Evolutionary conservation across 2,329 filamentous ascomycete genomes (phyloP), one percentile per base, ranked within the genome.

Genomic region (Exophiala spinifera): DNA sequence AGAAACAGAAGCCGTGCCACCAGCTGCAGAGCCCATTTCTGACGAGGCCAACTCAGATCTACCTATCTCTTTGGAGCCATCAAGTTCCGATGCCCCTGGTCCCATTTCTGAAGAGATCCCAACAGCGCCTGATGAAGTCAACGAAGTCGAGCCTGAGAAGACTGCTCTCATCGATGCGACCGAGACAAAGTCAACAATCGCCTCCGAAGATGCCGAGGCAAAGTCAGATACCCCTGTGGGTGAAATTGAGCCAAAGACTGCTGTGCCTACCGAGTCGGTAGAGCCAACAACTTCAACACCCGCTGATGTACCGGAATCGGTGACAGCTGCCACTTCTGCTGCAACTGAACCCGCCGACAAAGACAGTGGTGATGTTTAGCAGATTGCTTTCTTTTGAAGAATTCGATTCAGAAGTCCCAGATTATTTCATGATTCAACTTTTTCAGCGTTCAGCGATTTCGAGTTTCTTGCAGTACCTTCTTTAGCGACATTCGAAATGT

Each of bases 1-100:
- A 6, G 33, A 37, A 28, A 21, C 23, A 25, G 43, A 47, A 47
- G 10, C 13, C 14, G 3, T 17, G 37, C 25, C 39, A 25, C 36
- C 56, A 34, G 45, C 15, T 46, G 31, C 52, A 20, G 48, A 51
- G 23, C 47, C 51, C 3, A 37, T 19, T 33, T 43, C 40, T 19
- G 44, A 56, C 23, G 43, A 39, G 14, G 39, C 42, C 23, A 53
- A 46, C 20, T 36, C 45, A 10, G 28, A 31, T 39, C 39, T 42
- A 42, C 15, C 15, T 13, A 11, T 20, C 3, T 42, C n/a, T 20
- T 15, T 10, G 10, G 37, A 19, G 17, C 39, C 39, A 20, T 20
- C 21, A 5, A 31, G 6, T 3, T 31, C 28, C 8, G 28, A 31
- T 7, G 28, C 6, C 28, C 28, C 28, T 11, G 28, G 7, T 31